phyloP scores from a whole-genome alignment of 805 yeast genomes.

The Myxozyma geophila region DNA sequence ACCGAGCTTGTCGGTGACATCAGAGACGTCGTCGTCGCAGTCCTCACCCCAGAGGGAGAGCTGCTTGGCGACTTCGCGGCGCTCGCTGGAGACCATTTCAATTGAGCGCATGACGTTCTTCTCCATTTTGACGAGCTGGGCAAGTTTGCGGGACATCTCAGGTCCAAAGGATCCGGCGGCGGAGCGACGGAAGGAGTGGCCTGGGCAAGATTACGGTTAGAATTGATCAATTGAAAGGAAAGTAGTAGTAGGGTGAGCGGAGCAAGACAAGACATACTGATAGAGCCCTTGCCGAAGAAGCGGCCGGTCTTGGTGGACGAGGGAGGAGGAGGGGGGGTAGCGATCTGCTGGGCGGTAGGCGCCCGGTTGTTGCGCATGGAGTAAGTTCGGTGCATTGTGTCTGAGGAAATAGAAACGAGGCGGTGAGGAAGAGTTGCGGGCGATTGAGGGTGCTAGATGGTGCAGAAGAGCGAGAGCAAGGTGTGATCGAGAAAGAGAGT shows the following conservation, averaged over 20 bases:
- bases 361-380: constrained; percentile 94
- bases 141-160: constrained; percentile 87
- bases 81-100: constrained; percentile 90
- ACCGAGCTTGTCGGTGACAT: constrained; percentile 96
- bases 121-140: constrained; percentile 92
- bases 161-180: constrained; percentile 87
- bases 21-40: constrained; percentile 95
- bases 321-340: constrained; percentile 93
- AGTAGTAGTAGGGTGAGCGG: not conserved
- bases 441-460: not conserved
- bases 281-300: constrained; percentile 68
- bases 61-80: constrained; percentile 96
- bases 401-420: not conserved
- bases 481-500: constrained; percentile 4
- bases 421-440: not conserved
- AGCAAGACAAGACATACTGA: constrained; percentile 14
- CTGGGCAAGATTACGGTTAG: constrained; percentile 8
- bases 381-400: constrained; percentile 92
- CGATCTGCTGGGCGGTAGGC: constrained; percentile 95
- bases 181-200: constrained; percentile 39
- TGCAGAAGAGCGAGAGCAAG: not conserved
- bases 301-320: constrained; percentile 80
- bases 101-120: constrained; percentile 93
- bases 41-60: constrained; percentile 97
- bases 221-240: not conserved